Evolutionary conservation across 345 rosid species (phyloP), one percentile per base, ranked within the genome.

Genomic region (Anacardium occidentale): DNA sequence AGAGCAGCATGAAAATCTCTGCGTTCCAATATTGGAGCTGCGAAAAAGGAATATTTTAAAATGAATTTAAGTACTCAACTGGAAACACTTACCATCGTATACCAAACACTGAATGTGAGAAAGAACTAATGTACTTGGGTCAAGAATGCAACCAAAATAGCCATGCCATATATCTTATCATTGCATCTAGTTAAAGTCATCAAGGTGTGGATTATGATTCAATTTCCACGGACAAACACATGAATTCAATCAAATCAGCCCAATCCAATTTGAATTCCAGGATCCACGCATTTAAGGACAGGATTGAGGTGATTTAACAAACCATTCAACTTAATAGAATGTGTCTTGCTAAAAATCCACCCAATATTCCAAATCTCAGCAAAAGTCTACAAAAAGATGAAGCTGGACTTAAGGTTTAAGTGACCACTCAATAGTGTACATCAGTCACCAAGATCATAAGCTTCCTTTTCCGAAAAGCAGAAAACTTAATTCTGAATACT

Each of bases 1-100:
- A 72, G 62, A 32, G 85, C 75, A 60, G 77, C 76, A 44, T 66
- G 68, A 59, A 78, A 53, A 61, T 77, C 77, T 80, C 74, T 91
- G 15, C 89, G 76, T 75, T 89, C 86, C 90, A 85, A 63, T 50
- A 78, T 64, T 29, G 89, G 76, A 76, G 81, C 99, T 92, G 77
- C 77, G n/a, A 83, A 79, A 74, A 74, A 74, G 53, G 14, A 56
- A 48, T 10, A 34, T 20, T 60, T 21, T 0, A 62, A 70, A 53
- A n/a, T 18, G 24, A 44, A 40, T 42, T 64, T 44, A 12, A 76
- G 18, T 47, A 18, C 40, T 2, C 13, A n/a, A 10, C 7, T n/a
- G 22, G 58, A 68, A 60, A 29, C 42, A 37, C 20, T 25, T 32
- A 20, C 10, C 10, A 50, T 18, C n/a, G 9, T 1, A 54, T 12